Evolutionary conservation across 2,329 filamentous ascomycete genomes (phyloP).

Genomic region (Stylonectria norvegica): DNA sequence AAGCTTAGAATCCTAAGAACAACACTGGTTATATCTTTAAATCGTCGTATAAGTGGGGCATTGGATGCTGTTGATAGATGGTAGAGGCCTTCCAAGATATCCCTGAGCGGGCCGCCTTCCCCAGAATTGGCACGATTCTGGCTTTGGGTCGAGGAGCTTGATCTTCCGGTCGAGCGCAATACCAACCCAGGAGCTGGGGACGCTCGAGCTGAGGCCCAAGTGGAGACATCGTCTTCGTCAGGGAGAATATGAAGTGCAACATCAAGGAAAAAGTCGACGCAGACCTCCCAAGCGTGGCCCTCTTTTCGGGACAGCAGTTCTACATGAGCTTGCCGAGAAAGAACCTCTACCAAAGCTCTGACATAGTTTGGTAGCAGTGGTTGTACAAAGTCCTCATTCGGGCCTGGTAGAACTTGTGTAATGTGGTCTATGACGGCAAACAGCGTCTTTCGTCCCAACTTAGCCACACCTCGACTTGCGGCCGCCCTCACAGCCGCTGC

Average conservation of each 20-base stretch:
- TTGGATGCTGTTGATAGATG: constrained; percentile 63
- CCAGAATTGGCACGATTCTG: constrained; percentile 26
- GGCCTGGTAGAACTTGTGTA: constrained; percentile 64
- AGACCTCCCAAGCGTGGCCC: constrained; percentile 62
- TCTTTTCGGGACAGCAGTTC: constrained; percentile 66
- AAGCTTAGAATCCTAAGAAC: constrained; percentile 61
- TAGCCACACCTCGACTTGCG: constrained; percentile 64
- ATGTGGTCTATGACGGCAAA: constrained; percentile 78
- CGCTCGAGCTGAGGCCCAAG: constrained; percentile 35
- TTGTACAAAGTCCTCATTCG: constrained; percentile 60
- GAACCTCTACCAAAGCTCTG: constrained; percentile 67
- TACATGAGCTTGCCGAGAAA: constrained; percentile 71
- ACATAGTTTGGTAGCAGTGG: constrained; percentile 74
- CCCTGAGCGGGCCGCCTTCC: constrained; percentile 34
- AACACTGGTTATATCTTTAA: constrained; percentile 52
- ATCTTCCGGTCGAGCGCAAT: constrained; percentile 27
- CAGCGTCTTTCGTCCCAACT: constrained; percentile 73
- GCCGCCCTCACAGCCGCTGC: constrained; percentile 69
- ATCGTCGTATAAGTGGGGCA: constrained; percentile 59
- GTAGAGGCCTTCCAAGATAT: constrained; percentile 59
- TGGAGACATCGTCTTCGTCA: constrained; percentile 38
- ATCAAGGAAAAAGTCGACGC: constrained; percentile 68
- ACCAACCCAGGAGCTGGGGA: constrained; percentile 44
- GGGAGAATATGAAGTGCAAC: constrained; percentile 51
- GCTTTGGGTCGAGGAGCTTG: constrained; percentile 29